A percentile compares a stretch with the other conserved stretches of the same genome.
phyloP scores from a whole-genome alignment of 306 rosid genomes.

The Trifolium pratense region DNA sequence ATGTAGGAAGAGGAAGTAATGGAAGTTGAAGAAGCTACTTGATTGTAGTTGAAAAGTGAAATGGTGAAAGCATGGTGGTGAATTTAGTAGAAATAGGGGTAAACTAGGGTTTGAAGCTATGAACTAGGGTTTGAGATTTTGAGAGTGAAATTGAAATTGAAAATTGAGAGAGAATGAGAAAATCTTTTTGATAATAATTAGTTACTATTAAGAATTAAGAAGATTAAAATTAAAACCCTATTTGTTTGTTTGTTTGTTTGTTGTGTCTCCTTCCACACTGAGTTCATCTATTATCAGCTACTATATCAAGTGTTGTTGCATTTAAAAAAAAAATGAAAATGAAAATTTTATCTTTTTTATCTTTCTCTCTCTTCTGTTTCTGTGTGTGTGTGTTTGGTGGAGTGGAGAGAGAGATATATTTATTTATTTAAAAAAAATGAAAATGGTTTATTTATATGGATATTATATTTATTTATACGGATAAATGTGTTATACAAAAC shows the following conservation, averaged over 20 bases:
- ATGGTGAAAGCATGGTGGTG: background rate
- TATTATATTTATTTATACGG: no score
- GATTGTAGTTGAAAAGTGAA: background rate
- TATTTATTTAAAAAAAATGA: no score
- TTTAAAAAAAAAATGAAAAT: no score
- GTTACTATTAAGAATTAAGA: background rate
- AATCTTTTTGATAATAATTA: background rate
- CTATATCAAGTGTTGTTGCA: no score
- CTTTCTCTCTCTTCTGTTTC: no score
- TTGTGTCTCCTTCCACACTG: constrained; percentile 1
- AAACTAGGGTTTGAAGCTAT: background rate
- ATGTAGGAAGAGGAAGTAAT: constrained; percentile 39
- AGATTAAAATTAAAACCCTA: background rate
- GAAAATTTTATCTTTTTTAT: no score
- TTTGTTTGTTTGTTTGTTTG: no score
- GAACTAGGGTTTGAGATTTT: background rate
- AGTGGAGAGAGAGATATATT: no score
- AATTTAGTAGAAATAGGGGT: background rate
- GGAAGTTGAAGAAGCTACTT: background rate
- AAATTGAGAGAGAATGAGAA: background rate
- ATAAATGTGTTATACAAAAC: no score
- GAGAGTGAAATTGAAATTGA: background rate
- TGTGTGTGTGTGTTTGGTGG: no score
- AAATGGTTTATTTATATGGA: no score
- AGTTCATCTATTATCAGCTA: background rate